Conservation (phyloP, 2,329 filamentous ascomycete genomes). For the Sporothrix phasma region DNA sequence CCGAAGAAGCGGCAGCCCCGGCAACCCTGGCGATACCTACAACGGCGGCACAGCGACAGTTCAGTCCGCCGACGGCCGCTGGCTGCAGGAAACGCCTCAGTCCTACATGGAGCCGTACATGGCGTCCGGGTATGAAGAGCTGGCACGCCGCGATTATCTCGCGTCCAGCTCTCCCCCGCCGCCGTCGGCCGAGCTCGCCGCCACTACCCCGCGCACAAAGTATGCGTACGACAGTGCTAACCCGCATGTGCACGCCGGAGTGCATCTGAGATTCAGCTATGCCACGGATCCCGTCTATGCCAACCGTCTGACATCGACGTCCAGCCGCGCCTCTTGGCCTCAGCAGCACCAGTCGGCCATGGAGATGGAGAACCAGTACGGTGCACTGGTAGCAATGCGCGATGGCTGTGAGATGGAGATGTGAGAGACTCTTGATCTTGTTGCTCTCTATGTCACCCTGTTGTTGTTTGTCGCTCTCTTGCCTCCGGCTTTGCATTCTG, state of each 20-base stretch:
- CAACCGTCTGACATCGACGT: constrained; percentile 20
- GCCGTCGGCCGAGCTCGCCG: constrained; percentile 25
- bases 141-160: constrained; percentile 55
- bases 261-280: constrained; percentile 35
- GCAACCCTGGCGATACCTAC: too few species aligned
- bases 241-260: neutral
- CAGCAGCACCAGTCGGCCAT: constrained; percentile 43
- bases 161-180: constrained; percentile 15
- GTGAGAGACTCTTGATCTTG: neutral
- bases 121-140: constrained; percentile 64
- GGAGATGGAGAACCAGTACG: constrained; percentile 65
- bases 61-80: constrained; percentile 45
- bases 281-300: constrained; percentile 63
- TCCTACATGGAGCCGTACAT: constrained; percentile 71
- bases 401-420: constrained; percentile 18
- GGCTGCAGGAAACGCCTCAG: constrained; percentile 31
- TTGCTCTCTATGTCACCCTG: neutral
- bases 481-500: neutral
- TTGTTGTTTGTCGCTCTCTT: neutral
- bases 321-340: constrained; percentile 30
- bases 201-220: constrained; percentile 5
- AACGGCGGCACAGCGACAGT: constrained; percentile 29
- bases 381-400: constrained; percentile 35
- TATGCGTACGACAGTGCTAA: neutral
- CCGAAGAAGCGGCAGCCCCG: neutral